Base-by-base conservation (phyloP, 1,139 yeast species). In the Suhomyces yuchorum region DNA sequence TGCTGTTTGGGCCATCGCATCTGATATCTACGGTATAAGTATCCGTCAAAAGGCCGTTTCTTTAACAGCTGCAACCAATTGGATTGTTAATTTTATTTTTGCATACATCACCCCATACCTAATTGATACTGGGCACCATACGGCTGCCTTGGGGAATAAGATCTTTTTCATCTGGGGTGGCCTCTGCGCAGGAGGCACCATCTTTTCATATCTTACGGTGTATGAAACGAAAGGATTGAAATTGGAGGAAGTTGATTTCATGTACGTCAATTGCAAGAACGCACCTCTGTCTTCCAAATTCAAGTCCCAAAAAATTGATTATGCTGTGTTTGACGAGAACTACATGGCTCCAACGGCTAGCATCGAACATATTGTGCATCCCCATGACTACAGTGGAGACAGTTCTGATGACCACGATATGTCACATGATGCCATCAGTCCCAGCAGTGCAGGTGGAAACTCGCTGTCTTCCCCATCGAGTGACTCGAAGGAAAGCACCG, bases 131-230 rank as follows among this genome's bases (percentile, higher is more conserved):
- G 85, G 82, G 30, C 63, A 73, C 42, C 87, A 83, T 56, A 81
- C 87, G 0, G 83, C 86, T 2, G 80, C 83, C 53, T 69, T 86
- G 48, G 84, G 86, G 17, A 77, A 82, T 50, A 83, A 79, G 57
- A 88, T 86, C 46, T 85, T 85, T 71, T 85, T 84, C 65, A 81
- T 86, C 53, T 85, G 91, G 90, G 87, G 85, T 9, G 81, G 87
- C 0, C 69, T 81, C 50, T 85, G 84, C 65, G 72, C 81, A 15
- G 66, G 75, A 44, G 79, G 80, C n/a, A 72, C 68, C 15, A 48
- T 73, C 28, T 75, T 70, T 58, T 75, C 70, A 34, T 75, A 65
- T 56, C 65, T 68, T 47, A 63, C 69, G 43, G 77, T 72, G 40
- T 73, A 71, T 60, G 79, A 74, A 62, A 75, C 80, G 44, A 75